These are phyloP conservation scores for Trametes elegans DNA, from an alignment of 768 basidiomycete species.

Conservation along the genomic window DNA sequence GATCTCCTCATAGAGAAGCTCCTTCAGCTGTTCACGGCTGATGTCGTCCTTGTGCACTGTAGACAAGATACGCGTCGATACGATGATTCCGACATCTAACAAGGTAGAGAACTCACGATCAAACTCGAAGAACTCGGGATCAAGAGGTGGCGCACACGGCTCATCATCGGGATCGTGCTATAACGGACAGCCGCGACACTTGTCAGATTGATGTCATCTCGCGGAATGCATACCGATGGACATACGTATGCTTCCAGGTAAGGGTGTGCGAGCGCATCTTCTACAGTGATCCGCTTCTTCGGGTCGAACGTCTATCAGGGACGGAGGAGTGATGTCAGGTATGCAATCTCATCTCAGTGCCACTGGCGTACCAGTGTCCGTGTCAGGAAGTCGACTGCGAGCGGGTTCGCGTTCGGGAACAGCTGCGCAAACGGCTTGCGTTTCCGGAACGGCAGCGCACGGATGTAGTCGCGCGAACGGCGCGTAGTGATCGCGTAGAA, in stretches of 20 bases:
- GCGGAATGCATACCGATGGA: constrained; percentile 16
- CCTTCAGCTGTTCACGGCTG: constrained; percentile 92
- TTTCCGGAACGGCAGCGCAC: constrained; percentile 92
- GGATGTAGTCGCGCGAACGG: constrained; percentile 91
- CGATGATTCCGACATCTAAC: too few relatives aligned
- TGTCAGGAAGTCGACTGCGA: constrained; percentile 76
- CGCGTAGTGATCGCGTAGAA: constrained; percentile 96
- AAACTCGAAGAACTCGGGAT: constrained; percentile 96
- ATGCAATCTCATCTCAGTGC: neutral
- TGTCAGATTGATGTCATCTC: constrained; percentile 5
- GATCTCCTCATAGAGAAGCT: constrained; percentile 92
- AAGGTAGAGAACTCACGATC: constrained; percentile 62
- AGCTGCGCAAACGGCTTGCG: constrained; percentile 75
- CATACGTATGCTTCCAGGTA: constrained; percentile 90
- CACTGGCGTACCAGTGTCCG: constrained; percentile 63
- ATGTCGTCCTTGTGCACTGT: constrained; percentile 94
- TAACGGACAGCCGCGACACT: neutral
- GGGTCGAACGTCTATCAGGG: constrained; percentile 85
- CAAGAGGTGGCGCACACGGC: constrained; percentile 92
- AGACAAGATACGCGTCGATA: too few relatives aligned
- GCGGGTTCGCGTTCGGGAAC: constrained; percentile 88
- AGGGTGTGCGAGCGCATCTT: constrained; percentile 92
- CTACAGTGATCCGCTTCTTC: constrained; percentile 93
- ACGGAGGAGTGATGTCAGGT: neutral
- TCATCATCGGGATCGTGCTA: constrained; percentile 97